Evolutionary conservation across 805 yeast species (phyloP).

Genomic region (Teunomyces cretensis): DNA sequence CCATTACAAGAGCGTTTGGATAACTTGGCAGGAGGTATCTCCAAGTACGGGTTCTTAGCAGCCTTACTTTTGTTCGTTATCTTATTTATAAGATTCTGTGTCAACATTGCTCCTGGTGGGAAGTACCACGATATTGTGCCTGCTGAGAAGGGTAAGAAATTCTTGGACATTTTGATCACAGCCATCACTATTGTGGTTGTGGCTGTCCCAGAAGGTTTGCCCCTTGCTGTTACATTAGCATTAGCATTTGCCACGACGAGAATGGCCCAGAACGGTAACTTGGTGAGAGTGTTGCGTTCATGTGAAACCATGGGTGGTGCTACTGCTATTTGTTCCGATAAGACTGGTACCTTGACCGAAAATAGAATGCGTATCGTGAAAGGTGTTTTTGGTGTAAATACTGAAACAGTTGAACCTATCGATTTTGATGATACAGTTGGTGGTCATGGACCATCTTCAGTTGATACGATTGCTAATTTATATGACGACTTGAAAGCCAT

Average conservation of each 20-base stretch:
- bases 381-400: slow-evolving; percentile 59
- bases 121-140: slow-evolving; percentile 45
- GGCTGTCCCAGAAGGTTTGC: slow-evolving; percentile 99
- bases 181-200: slow-evolving; percentile 93
- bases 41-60: slow-evolving; percentile 89
- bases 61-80: slow-evolving; percentile 81
- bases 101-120: slow-evolving; percentile 55
- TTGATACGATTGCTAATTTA: slow-evolving; percentile 19
- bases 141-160: slow-evolving; percentile 79
- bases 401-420: slow-evolving; percentile 16
- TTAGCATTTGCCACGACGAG: slow-evolving; percentile 97
- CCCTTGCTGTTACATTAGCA: slow-evolving; percentile 94
- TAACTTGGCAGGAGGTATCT: slow-evolving; percentile 85
- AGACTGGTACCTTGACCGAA: slow-evolving; percentile 95
- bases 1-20: slow-evolving; percentile 85
- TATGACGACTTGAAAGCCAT: slow-evolving; percentile 20
- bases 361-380: slow-evolving; percentile 88
- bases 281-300: slow-evolving; percentile 89
- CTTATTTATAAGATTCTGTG: slow-evolving; percentile 71
- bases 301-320: slow-evolving; percentile 99
- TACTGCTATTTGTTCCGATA: slow-evolving; percentile 94
- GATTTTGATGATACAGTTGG: slow-evolving; percentile 51
- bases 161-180: slow-evolving; percentile 82
- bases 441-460: slow-evolving; percentile 22
- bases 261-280: slow-evolving; percentile 94